phyloP scores from a whole-genome alignment of 2,329 filamentous ascomycete species.

The Pleurostoma richardsiae region DNA sequence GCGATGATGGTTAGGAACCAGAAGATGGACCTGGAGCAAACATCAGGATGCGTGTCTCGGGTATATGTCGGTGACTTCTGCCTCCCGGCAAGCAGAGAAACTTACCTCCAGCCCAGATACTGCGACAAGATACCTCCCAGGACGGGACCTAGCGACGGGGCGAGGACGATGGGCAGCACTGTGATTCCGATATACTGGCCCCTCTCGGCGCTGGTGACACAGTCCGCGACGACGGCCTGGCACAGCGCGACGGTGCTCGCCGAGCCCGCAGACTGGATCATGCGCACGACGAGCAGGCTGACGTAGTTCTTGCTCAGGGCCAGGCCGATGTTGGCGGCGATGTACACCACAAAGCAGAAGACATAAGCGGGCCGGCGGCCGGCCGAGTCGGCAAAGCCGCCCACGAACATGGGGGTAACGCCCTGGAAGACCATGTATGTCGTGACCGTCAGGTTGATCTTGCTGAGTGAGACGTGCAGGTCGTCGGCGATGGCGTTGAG shows the following conservation, averaged over 20 bases:
- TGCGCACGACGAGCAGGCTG: constrained; percentile 47
- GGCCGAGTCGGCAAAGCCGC: constrained; percentile 47
- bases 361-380: constrained; percentile 52
- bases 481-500: constrained; percentile 41
- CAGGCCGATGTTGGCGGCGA: constrained; percentile 48
- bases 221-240: constrained; percentile 57
- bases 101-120: constrained; percentile 42
- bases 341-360: constrained; percentile 46
- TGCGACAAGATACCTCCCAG: constrained; percentile 44
- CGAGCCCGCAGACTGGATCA: constrained; percentile 53
- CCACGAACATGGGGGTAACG: constrained; percentile 42
- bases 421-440: constrained; percentile 58
- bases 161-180: constrained; percentile 40
- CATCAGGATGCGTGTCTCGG: constrained; percentile 20
- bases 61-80: constrained; percentile 2
- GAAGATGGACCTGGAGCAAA: constrained; percentile 32
- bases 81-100: constrained; percentile 49
- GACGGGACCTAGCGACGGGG: constrained; percentile 32
- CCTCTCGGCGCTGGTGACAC: constrained; percentile 56
- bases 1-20: constrained; percentile 45
- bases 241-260: constrained; percentile 55
- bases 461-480: constrained; percentile 32
- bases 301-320: constrained; percentile 43
- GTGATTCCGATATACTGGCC: constrained; percentile 54
- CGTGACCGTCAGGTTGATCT: constrained; percentile 47